Evolutionary conservation across 2,329 filamentous ascomycete genomes (phyloP).

Genomic region (Claviceps paspali): DNA sequence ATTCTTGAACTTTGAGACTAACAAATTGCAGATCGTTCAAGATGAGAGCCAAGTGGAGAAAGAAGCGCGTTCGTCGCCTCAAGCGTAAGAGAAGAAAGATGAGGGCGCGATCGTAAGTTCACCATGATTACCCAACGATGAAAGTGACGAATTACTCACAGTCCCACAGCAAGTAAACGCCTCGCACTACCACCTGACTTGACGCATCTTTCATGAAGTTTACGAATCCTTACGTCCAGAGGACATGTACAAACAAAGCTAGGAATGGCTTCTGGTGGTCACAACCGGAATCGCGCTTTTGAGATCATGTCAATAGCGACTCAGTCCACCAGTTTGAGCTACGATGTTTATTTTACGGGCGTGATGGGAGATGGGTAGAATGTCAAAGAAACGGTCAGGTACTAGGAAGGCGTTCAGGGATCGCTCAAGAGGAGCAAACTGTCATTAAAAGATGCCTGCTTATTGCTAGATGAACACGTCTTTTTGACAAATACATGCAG

Average conservation of each 20-base stretch:
- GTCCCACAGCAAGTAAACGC: conserved; percentile 48
- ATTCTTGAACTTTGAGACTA: neutral
- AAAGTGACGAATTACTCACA: no score
- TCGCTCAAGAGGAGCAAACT: conserved; percentile 13
- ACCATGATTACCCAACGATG: no score
- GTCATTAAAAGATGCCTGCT: conserved; percentile 13
- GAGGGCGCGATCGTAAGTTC: conserved; percentile 85
- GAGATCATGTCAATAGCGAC: conserved; percentile 4
- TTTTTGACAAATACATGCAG: conserved; percentile 14
- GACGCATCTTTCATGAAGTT: conserved; percentile 28
- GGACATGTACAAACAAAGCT: conserved; percentile 12
- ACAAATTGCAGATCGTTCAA: conserved; percentile 27
- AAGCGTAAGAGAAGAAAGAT: conserved; percentile 99
- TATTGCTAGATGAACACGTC: conserved; percentile 11
- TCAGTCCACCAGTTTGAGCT: conserved; percentile 6
- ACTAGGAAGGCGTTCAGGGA: conserved; percentile 14
- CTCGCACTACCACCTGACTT: conserved; percentile 42
- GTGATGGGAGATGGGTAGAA: conserved; percentile 17
- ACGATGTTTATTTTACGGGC: conserved; percentile 10
- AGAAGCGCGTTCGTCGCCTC: conserved; percentile 98
- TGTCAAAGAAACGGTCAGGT: conserved; percentile 19
- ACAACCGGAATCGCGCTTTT: conserved; percentile 11
- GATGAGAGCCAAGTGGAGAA: conserved; percentile 98
- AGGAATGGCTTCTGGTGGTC: conserved; percentile 7
- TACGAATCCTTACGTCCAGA: conserved; percentile 19